These are phyloP conservation scores for Xylaria longipes DNA, from an alignment of 495 filamentous ascomycete genomes.

Conservation along the genomic window DNA sequence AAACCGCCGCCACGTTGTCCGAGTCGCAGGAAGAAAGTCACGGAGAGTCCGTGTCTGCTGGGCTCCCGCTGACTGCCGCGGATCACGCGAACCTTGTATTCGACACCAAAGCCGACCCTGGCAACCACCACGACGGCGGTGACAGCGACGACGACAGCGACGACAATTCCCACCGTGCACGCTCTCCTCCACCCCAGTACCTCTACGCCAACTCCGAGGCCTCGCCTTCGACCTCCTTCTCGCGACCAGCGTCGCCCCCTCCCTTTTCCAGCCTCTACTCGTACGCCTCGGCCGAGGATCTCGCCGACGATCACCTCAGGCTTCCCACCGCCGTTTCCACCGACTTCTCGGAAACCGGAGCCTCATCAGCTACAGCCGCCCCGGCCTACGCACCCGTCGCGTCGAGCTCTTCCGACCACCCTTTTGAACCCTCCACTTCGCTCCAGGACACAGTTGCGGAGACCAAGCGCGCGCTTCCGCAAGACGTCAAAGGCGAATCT, in stretches of 20 bases:
- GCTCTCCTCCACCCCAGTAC: conserved; percentile 68
- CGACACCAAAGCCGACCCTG: conserved; percentile 30
- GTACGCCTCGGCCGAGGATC: conserved; percentile 43
- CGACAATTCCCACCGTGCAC: conserved; percentile 45
- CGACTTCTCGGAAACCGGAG: conserved; percentile 60
- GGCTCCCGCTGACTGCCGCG: conserved; percentile 45
- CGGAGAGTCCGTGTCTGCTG: conserved; percentile 72
- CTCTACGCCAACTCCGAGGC: conserved; percentile 63
- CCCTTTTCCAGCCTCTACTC: conserved; percentile 57
- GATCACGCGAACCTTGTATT: conserved; percentile 39
- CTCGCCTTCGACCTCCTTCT: conserved; percentile 59
- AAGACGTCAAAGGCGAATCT: conserved; percentile 77
- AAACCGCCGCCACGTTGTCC: conserved; percentile 70
- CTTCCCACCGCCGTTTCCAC: conserved; percentile 51
- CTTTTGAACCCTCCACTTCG: conserved; percentile 44
- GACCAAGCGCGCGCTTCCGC: conserved; percentile 81
- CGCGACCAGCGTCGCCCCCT: conserved; percentile 42
- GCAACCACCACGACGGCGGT: conserved; percentile 23
- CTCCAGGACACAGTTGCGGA: conserved; percentile 68
- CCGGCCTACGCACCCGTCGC: conserved; percentile 65
- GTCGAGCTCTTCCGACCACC: conserved; percentile 50
- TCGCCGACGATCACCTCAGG: conserved; percentile 45
- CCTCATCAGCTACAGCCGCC: conserved; percentile 59
- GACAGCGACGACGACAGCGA: conserved; percentile 52
- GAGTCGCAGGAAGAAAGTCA: conserved; percentile 63